Percentiles rank a stretch among this genome's conserved stretches.
phyloP scores from a whole-genome alignment of 805 yeast genomes.

The Wickerhamomyces chambardii region DNA sequence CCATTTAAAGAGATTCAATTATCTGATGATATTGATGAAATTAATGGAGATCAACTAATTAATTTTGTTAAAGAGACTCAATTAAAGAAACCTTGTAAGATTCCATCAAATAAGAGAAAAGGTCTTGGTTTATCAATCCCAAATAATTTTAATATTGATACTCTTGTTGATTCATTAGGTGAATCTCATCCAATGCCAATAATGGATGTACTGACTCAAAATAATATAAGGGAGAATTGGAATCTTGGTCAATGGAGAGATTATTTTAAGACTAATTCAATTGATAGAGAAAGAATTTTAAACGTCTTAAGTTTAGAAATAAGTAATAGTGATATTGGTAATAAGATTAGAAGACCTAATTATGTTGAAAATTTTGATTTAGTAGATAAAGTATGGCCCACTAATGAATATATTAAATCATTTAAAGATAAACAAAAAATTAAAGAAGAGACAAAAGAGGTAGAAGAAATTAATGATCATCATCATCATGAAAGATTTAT shows the following conservation, averaged over 20 bases:
- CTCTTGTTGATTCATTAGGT: conserved; percentile 54
- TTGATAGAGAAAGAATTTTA: conserved; percentile 52
- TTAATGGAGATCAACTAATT: conserved; percentile 24
- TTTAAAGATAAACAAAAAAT: no score
- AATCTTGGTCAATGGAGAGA: conserved; percentile 63
- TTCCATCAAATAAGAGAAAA: conserved; percentile 23
- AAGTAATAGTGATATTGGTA: conserved; percentile 41
- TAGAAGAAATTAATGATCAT: conserved; percentile 4
- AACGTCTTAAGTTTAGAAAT: conserved; percentile 82
- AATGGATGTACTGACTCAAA: conserved; percentile 84
- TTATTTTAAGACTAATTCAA: conserved; percentile 41
- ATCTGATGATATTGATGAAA: conserved; percentile 13
- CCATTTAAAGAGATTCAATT: conserved; percentile 14
- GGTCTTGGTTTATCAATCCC: conserved; percentile 50
- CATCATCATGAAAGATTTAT: conserved; percentile 4
- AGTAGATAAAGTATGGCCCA: conserved; percentile 60
- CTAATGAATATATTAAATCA: no score
- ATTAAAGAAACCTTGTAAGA: conserved; percentile 34
- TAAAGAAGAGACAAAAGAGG: neutral
- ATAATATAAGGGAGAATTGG: conserved; percentile 48
- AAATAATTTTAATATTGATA: conserved; percentile 38
- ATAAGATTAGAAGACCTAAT: conserved; percentile 48
- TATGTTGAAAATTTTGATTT: conserved; percentile 60
- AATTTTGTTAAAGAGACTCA: conserved; percentile 26
- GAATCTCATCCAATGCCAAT: conserved; percentile 61